Conservation (phyloP, 2,329 filamentous ascomycete genomes). For the Pestalotiopsis sp. region DNA sequence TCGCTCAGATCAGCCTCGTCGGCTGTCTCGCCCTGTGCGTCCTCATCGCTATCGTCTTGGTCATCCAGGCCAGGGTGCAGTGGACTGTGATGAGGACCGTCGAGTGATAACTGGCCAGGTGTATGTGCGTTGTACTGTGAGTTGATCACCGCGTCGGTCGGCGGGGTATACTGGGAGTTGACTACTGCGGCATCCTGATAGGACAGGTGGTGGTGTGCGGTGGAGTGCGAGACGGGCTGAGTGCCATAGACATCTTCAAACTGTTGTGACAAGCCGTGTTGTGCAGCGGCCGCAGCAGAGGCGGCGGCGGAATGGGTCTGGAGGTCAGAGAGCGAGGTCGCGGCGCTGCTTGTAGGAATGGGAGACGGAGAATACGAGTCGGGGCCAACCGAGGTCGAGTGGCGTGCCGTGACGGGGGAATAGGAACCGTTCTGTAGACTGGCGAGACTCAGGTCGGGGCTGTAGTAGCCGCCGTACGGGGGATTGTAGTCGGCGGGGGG, state of each 20-base stretch:
- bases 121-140: conserved; percentile 20
- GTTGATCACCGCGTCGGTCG: conserved; percentile 19
- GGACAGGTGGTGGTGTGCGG: conserved; percentile 21
- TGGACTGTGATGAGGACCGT: conserved; percentile 27
- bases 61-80: conserved; percentile 25
- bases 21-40: conserved; percentile 34
- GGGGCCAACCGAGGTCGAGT: conserved; percentile 12
- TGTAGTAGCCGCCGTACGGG: conserved; percentile 6
- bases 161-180: conserved; percentile 32
- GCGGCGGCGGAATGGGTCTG: conserved; percentile 19
- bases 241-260: conserved; percentile 32
- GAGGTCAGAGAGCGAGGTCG: conserved; percentile 8
- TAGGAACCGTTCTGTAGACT: conserved; percentile 4
- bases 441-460: not conserved
- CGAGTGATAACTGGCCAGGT: conserved; percentile 9
- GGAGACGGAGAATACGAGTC: conserved; percentile 12
- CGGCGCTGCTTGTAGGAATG: conserved; percentile 2
- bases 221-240: conserved; percentile 28
- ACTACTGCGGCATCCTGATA: conserved; percentile 30
- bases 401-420: conserved; percentile 6
- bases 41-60: conserved; percentile 28
- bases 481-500: conserved; percentile 26
- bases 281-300: conserved; percentile 21
- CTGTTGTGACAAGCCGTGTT: conserved; percentile 26
- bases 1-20: conserved; percentile 31